Conservation (phyloP, 1,139 yeast genomes). For the Pichia cactophila region DNA sequence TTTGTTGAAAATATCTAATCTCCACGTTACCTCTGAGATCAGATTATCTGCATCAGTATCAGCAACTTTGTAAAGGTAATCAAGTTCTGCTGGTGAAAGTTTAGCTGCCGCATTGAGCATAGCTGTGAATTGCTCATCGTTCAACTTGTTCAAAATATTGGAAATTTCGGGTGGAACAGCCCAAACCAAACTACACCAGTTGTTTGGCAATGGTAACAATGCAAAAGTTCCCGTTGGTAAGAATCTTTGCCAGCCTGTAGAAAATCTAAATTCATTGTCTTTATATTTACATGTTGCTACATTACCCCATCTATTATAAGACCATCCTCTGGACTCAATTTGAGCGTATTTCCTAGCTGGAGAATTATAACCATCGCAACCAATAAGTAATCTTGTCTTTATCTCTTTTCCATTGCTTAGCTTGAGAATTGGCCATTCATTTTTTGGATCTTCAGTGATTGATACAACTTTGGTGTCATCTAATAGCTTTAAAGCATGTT, state of each 20-base stretch:
- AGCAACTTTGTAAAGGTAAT: slow-evolving; percentile 58
- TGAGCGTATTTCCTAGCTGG: slow-evolving; percentile 81
- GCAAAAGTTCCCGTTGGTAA: slow-evolving; percentile 92
- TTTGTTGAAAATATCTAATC: slow-evolving; percentile 42
- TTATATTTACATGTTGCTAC: slow-evolving; percentile 80
- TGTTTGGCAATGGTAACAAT: slow-evolving; percentile 76
- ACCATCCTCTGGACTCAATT: slow-evolving; percentile 89
- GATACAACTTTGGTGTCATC: slow-evolving; percentile 61
- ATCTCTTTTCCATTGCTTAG: slow-evolving; percentile 58
- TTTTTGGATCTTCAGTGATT: slow-evolving; percentile 32
- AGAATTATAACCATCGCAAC: slow-evolving; percentile 95
- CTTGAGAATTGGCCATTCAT: slow-evolving; percentile 73
- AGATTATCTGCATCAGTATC: slow-evolving; percentile 42
- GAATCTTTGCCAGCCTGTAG: slow-evolving; percentile 89
- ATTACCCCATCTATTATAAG: slow-evolving; percentile 77
- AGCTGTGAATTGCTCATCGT: slow-evolving; percentile 56
- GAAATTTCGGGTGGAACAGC: slow-evolving; percentile 76
- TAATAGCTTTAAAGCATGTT: slow-evolving; percentile 36
- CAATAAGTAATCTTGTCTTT: slow-evolving; percentile 70
- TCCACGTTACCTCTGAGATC: slow-evolving; percentile 64
- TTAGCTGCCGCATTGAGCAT: slow-evolving; percentile 83
- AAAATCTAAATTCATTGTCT: slow-evolving; percentile 56
- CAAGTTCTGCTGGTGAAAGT: slow-evolving; percentile 68
- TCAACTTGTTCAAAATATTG: slow-evolving; percentile 47
- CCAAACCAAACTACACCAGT: slow-evolving; percentile 90